A percentile compares a stretch with the other conserved stretches of the same genome.
phyloP scores from a whole-genome alignment of 2,329 filamentous ascomycete species.

The Fusarium siculi region DNA sequence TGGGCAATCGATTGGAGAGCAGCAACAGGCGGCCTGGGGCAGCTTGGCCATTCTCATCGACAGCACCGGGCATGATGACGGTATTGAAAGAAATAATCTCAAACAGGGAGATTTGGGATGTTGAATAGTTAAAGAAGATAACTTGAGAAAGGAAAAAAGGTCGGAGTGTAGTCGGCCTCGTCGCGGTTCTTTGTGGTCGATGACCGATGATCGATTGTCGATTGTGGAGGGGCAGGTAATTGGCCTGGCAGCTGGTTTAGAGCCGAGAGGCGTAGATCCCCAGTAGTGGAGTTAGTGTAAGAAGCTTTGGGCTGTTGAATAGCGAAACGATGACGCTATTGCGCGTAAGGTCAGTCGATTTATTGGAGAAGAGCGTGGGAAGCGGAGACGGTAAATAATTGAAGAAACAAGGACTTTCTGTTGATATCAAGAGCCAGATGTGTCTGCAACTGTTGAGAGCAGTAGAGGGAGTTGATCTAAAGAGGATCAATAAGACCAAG shows the following conservation, averaged over 20 bases:
- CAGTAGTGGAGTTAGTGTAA: constrained; percentile 43
- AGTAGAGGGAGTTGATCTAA: neutral
- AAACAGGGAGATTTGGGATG: neutral
- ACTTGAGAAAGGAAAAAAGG: constrained; percentile 5
- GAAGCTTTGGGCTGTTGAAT: constrained; percentile 38
- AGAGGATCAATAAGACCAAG: neutral
- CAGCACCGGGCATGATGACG: constrained; percentile 51
- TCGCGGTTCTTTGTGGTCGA: constrained; percentile 32
- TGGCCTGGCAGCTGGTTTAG: constrained; percentile 38
- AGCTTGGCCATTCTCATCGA: constrained; percentile 48
- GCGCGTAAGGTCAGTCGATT: constrained; percentile 43
- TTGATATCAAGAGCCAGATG: constrained; percentile 3
- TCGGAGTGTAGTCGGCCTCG: constrained; percentile 20
- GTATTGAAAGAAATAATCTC: neutral
- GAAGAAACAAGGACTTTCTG: constrained; percentile 20
- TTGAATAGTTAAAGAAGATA: constrained; percentile 1
- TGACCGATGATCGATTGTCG: constrained; percentile 33
- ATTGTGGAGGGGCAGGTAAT: constrained; percentile 43
- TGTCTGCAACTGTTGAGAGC: neutral
- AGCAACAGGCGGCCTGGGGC: constrained; percentile 73
- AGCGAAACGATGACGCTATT: constrained; percentile 45
- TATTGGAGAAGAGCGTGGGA: constrained; percentile 38
- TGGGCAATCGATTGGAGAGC: constrained; percentile 93
- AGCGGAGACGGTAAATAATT: constrained; percentile 24
- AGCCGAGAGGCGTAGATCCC: constrained; percentile 40